These are phyloP conservation scores for Porogramme epimiltina DNA, from an alignment of 1,284 basidiomycete species.

Conservation along the genomic window DNA sequence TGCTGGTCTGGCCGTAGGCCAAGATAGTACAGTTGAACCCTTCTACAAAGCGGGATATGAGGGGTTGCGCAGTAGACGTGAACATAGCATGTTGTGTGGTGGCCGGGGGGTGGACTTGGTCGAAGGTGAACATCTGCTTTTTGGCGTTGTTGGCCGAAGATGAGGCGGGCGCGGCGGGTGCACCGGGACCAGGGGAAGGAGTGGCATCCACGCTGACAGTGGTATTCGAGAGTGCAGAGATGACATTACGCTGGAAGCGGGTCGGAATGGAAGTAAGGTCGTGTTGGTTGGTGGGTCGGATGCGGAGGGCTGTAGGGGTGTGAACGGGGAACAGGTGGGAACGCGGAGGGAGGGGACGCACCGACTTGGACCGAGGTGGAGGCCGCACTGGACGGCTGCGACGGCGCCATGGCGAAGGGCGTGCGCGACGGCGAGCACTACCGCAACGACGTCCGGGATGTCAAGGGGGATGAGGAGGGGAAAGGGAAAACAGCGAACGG, in stretches of 20 bases:
- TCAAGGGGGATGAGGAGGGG: conserved; percentile 18
- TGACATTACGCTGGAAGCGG: conserved; percentile 89
- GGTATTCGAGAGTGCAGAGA: conserved; percentile 72
- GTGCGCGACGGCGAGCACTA: conserved; percentile 39
- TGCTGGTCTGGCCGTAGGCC: conserved; percentile 97
- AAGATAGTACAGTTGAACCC: conserved; percentile 98
- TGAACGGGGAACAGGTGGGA: conserved; percentile 15
- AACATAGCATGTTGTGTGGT: conserved; percentile 88
- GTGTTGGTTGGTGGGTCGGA: conserved; percentile 85
- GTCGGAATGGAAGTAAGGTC: conserved; percentile 86
- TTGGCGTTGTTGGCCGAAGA: conserved; percentile 62
- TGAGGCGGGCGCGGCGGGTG: conserved; percentile 47
- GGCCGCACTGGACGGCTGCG: conserved; percentile 58
- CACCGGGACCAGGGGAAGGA: conserved; percentile 44
- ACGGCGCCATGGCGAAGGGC: conserved; percentile 60
- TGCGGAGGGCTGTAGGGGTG: conserved; percentile 69
- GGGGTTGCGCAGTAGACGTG: conserved; percentile 79
- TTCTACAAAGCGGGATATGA: conserved; percentile 89
- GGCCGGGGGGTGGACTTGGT: conserved; percentile 87
- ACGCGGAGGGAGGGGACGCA: conserved; percentile 41
- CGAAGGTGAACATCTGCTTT: conserved; percentile 91
- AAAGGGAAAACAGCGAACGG: conserved; percentile 26
- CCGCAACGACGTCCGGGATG: conserved; percentile 73
- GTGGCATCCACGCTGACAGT: conserved; percentile 76
- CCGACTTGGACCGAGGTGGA: conserved; percentile 88